phyloP scores from a whole-genome alignment of 2,329 filamentous ascomycete species.

The Onygenales sp. region DNA sequence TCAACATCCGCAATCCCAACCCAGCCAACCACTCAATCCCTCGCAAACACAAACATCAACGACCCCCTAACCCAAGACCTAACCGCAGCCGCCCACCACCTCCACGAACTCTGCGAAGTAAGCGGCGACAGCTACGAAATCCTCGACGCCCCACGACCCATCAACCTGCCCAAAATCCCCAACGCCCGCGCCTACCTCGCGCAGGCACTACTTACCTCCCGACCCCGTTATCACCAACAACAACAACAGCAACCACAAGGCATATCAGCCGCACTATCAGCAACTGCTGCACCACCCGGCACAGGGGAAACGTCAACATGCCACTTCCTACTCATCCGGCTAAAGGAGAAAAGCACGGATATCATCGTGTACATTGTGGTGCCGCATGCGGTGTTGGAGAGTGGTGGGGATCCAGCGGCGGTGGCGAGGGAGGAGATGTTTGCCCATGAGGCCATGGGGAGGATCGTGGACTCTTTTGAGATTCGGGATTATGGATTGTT shows the following conservation, averaged over 20 bases:
- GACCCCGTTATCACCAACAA: background rate
- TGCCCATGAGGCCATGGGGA: constrained; percentile 23
- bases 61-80: constrained; percentile 54
- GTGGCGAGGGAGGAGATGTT: constrained; percentile 56
- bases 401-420: constrained; percentile 58
- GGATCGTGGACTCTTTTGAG: constrained; percentile 62
- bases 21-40: background rate
- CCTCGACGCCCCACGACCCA: constrained; percentile 54
- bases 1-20: background rate
- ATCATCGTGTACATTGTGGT: constrained; percentile 81
- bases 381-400: constrained; percentile 67
- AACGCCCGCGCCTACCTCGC: constrained; percentile 9
- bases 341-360: constrained; percentile 69
- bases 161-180: constrained; percentile 44
- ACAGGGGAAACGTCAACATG: constrained; percentile 42
- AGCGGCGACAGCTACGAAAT: constrained; percentile 57
- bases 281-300: background rate
- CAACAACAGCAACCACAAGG: background rate
- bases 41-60: constrained; percentile 18
- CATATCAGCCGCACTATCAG: background rate
- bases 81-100: constrained; percentile 58
- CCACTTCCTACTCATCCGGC: constrained; percentile 65
- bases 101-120: constrained; percentile 59
- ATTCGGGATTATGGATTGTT: constrained; percentile 50
- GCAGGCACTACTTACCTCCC: constrained; percentile 15